A percentile compares a stretch with the other conserved stretches of the same genome.
phyloP scores from a whole-genome alignment of 495 filamentous ascomycete species.

The Podospora fimiseda region DNA sequence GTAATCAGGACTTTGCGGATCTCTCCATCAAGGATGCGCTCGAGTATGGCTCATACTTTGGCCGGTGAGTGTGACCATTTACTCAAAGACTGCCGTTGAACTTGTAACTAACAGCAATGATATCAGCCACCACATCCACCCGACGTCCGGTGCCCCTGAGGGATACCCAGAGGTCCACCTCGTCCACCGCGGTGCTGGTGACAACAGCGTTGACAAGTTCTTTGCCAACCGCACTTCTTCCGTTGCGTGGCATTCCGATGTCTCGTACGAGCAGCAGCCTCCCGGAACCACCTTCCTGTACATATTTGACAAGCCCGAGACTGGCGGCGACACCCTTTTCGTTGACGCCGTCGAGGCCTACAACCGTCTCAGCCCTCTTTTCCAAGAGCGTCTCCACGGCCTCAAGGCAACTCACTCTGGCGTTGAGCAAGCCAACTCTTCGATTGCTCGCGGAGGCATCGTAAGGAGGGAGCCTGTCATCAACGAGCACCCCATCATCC shows the following conservation, averaged over 20 bases:
- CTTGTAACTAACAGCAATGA: neutral
- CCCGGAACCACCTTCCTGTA: constrained; percentile 81
- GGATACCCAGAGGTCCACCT: constrained; percentile 71
- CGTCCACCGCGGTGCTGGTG: constrained; percentile 65
- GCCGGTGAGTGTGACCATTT: constrained; percentile 34
- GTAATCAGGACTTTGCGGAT: constrained; percentile 70
- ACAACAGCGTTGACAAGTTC: constrained; percentile 50
- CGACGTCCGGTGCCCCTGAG: constrained; percentile 63
- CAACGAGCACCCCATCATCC: constrained; percentile 65
- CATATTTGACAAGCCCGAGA: constrained; percentile 66
- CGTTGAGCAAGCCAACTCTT: constrained; percentile 59
- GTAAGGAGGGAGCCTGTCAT: constrained; percentile 65
- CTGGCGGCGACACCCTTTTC: constrained; percentile 76
- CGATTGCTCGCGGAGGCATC: constrained; percentile 50
- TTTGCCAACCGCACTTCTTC: constrained; percentile 60
- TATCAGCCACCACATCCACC: constrained; percentile 66
- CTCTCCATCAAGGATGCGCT: constrained; percentile 64
- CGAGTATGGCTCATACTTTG: constrained; percentile 72
- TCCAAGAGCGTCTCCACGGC: constrained; percentile 68
- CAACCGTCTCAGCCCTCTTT: constrained; percentile 62
- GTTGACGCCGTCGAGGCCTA: constrained; percentile 70
- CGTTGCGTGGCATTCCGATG: constrained; percentile 78
- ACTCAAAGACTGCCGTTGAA: neutral
- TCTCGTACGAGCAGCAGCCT: constrained; percentile 77
- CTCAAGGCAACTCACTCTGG: constrained; percentile 72